Evolutionary conservation across 1,139 yeast genomes (phyloP).

Genomic region (Nadsonia starkeyi-henricii): DNA sequence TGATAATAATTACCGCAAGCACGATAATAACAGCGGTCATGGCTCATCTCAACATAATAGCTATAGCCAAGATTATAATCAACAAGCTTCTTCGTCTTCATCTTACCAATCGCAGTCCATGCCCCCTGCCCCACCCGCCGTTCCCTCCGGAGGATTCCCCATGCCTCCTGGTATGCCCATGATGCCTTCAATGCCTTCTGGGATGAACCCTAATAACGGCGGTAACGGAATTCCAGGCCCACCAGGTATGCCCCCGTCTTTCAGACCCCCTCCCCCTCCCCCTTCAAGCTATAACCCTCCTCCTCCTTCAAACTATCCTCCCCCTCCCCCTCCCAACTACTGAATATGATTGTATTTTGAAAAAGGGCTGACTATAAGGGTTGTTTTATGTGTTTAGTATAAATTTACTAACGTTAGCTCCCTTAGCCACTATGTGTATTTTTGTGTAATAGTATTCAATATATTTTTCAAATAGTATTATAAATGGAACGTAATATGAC

Average conservation of each 20-base stretch:
- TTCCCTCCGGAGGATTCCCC: not conserved
- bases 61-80: not conserved
- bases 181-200: not conserved
- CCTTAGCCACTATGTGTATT: too few relatives aligned
- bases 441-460: too few relatives aligned
- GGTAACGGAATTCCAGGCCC: not conserved
- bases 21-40: not conserved
- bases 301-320: not conserved
- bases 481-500: too few relatives aligned
- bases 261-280: not conserved
- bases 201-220: not conserved
- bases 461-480: too few relatives aligned
- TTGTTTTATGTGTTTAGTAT: too few relatives aligned
- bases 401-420: too few relatives aligned
- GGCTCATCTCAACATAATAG: not conserved
- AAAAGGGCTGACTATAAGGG: too few relatives aligned
- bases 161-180: not conserved
- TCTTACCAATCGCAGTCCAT: not conserved
- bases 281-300: not conserved
- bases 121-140: not conserved
- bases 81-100: not conserved
- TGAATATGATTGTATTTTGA: too few relatives aligned
- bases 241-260: not conserved
- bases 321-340: not conserved
- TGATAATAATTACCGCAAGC: not conserved